Evolutionary conservation across 441 rosid species (phyloP).

Genomic region (Euphorbia schlechtendalii): DNA sequence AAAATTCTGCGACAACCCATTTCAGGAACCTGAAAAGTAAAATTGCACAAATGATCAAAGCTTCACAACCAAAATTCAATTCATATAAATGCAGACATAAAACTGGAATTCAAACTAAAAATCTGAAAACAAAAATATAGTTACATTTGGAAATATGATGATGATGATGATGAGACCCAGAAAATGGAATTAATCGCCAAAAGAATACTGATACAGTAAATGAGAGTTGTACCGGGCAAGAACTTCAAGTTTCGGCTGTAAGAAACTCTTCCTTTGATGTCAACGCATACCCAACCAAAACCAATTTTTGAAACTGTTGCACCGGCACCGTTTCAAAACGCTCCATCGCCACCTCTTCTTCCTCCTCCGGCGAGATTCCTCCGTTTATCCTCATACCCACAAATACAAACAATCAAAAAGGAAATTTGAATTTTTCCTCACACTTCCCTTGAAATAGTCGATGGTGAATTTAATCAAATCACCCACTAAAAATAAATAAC

Average conservation of each 20-base stretch:
- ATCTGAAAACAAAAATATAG: too few relatives aligned
- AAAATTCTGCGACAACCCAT: slow-evolving; percentile 17
- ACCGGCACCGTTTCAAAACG: slow-evolving; percentile 14
- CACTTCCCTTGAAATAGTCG: background rate
- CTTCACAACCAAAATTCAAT: slow-evolving; percentile 9
- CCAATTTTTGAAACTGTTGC: slow-evolving; percentile 33
- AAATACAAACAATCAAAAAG: background rate
- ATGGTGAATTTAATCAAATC: slow-evolving; percentile 7
- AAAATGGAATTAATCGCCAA: background rate
- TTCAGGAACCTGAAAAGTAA: too few relatives aligned
- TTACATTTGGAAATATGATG: background rate
- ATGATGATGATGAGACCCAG: too few relatives aligned
- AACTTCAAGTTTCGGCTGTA: slow-evolving; percentile 76
- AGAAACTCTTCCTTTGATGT: slow-evolving; percentile 80
- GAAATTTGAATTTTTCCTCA: background rate
- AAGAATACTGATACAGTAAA: background rate
- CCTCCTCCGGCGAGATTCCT: slow-evolving; percentile 27
- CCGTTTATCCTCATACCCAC: slow-evolving; percentile 46
- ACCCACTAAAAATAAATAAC: background rate
- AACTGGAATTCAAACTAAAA: too few relatives aligned
- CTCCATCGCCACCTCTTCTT: slow-evolving; percentile 21
- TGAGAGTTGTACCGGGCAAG: slow-evolving; percentile 57
- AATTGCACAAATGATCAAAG: background rate
- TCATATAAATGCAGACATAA: too few relatives aligned
- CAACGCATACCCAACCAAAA: slow-evolving; percentile 78